Evolutionary conservation across 2,329 filamentous ascomycete genomes (phyloP), one percentile per base, ranked within the genome.

Genomic region (Aspergillus aculeatinus): DNA sequence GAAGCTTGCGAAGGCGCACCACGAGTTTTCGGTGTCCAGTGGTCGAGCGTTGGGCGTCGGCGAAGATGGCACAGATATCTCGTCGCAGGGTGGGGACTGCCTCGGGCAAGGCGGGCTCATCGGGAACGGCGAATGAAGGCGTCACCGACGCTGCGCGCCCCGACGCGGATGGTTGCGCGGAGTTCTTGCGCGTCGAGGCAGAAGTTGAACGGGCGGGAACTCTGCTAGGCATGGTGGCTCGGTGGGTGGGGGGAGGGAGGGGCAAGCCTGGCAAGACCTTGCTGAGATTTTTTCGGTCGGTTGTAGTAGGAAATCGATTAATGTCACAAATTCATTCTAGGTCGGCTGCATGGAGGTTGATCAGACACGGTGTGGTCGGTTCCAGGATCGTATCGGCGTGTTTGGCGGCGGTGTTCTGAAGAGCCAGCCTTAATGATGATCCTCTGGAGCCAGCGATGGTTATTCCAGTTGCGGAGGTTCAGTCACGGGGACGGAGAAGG

Each of bases 21-120:
- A 90, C 89, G 0, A 96, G 84, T 73, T 98, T 98, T 61, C 94
- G 84, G 74, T 99, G 95, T 2, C 91, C 91, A 1, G 93, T 92
- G 0, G 90, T 96, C 1, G 91, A 96, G 68, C 89, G 88, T 76
- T 99, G 95, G 35, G 94, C 92, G 74, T 93, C 90, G 65, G 84
- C 83, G 71, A 93, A 93, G 52, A 92, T 83, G 57, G 83, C 78
- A 72, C 88, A 89, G 55, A 96, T 83, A 71, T 90, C 89, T 39
- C 83, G 84, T 69, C 93, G 89, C 66, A 97, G 79, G 16, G 84
- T 84, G 60, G 85, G 67, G 14, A 72, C 68, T 25, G 73, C 68
- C 57, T 74, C 70, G 31, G 77, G 76, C 25, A 73, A 62, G 16
- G 74, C 60, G 12, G 76, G 73, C 60, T 96, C 92, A 68, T 89